Conservation (phyloP, 1,139 yeast genomes). For the Hemisphaericaspora xylofermentans region DNA sequence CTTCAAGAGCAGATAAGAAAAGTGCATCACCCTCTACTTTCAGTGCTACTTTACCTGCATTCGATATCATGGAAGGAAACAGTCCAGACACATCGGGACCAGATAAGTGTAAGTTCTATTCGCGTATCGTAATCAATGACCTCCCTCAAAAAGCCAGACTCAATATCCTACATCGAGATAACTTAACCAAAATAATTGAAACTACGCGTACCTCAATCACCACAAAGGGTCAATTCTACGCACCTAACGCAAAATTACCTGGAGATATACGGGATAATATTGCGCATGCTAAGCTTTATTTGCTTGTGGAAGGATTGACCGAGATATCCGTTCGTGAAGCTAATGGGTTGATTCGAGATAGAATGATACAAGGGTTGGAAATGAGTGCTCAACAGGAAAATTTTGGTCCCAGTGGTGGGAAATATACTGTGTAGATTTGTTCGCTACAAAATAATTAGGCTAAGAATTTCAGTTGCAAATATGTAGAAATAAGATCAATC, state of each 20-base stretch:
- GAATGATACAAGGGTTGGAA: constrained; percentile 61
- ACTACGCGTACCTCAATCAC: constrained; percentile 79
- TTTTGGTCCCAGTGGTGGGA: constrained; percentile 36
- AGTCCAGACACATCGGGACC: constrained; percentile 64
- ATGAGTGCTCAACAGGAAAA: constrained; percentile 41
- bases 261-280: constrained; percentile 1
- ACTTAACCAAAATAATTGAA: constrained; percentile 64
- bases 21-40: constrained; percentile 9
- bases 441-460: no score
- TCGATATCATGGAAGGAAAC: constrained; percentile 51
- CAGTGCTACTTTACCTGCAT: constrained; percentile 34
- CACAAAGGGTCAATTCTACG: constrained; percentile 75
- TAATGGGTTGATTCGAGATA: constrained; percentile 57
- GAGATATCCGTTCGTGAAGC: constrained; percentile 67
- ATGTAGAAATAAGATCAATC: no score
- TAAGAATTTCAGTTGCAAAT: no score
- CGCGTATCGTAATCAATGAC: constrained; percentile 78
- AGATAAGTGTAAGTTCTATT: constrained; percentile 63
- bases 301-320: constrained; percentile 76
- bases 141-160: constrained; percentile 83
- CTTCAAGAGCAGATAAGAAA: constrained; percentile 6
- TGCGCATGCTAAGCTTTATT: constrained; percentile 59
- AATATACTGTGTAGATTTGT: constrained; percentile 38
- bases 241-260: constrained; percentile 56
- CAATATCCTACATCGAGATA: constrained; percentile 73